Evolutionary conservation across 306 rosid genomes (phyloP), one percentile per base, ranked within the genome.

Genomic region (Hippophae gyantsensis): DNA sequence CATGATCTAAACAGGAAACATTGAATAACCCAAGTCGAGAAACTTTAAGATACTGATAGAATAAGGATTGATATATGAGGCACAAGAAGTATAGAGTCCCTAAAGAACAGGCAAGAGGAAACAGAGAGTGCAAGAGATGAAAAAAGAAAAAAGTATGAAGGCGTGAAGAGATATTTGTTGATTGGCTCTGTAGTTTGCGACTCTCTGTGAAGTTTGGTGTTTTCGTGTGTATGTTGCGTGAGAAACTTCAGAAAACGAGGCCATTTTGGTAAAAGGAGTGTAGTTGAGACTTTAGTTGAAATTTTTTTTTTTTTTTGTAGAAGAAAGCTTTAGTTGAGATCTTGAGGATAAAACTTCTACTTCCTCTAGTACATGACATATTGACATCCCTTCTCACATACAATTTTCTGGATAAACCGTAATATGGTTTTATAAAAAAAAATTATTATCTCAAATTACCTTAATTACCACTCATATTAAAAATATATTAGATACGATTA

Each of bases 121-220:
- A 71, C 7, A 49, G 53, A 5, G 53, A 49, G 53, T 7, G 53
- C 18, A 71, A 60, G 43, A 64, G 73, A 69, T 69, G 56, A 54
- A 63, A 42, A 70, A 76, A 62, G 56, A 64, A 58, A 51, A 25
- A 43, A 9, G 47, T 56, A 46, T 56, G 65, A 9, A 54, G 62
- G 75, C 63, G 75, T 55, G 43, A 67, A 67, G 77, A 80, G 85
- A 81, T 83, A 78, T 86, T 81, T 78, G 69, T 78, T 74, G 78
- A 76, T 83, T 76, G 82, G 85, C 78, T 83, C 74, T 54, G 63
- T 66, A 61, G 71, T 14, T 76, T 69, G 78, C 72, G 74, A 72
- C 4, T 32, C 75, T 56, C 74, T 51, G 49, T 75, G 56, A 61
- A 62, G 70, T 55, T 66, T 11, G 63, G 57, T 44, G 75, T 56